Evolutionary conservation across 2,329 filamentous ascomycete genomes (phyloP), one percentile per base, ranked within the genome.

Genomic region (Fusarium piperis): DNA sequence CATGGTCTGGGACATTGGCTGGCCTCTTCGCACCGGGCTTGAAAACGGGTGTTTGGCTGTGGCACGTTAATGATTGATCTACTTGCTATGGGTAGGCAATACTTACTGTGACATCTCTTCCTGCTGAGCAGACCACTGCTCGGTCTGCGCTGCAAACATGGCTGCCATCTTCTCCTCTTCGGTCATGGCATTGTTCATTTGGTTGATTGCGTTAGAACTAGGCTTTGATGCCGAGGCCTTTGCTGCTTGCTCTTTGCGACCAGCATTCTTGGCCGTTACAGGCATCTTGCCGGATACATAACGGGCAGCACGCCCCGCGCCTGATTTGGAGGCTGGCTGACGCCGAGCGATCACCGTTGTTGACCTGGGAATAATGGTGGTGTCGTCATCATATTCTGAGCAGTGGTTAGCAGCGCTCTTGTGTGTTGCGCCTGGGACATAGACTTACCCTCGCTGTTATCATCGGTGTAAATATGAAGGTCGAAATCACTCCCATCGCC

Each of bases 281-380:
- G 96, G 96, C 89, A 97, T 97, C 83, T 97, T 97, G 67, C 96
- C 96, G 18, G 94, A 95, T 67, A 99, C 94, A 87, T 99, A 99
- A 79, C 96, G 91, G 70, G 95, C 94, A 62, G 96, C 97, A 73
- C 94, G 90, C 59, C 96, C 97, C 71, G 94, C 94, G 32, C 96
- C 96, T 53, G 92, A 92, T 78, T 95, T 94, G 59, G 90, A 86
- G 8, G 96, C 93, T 4, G 96, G 96, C 70, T 96, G 87, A 68
- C 96, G 91, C 67, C 94, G 91, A 41, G 95, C 96, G 74, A 98
- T 92, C 64, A 99, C 94, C 1, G 94, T 97, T 3, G 95, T 98
- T 18, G 96, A 97, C 76, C 96, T 93, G 48, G 95, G 94, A 59
- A 99, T 97, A 75, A 98, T 95, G n/a, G 93, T 94, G 1, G 96